Conservation (phyloP, 2,329 filamentous ascomycete species). For the Hymenoscyphus albidus region DNA sequence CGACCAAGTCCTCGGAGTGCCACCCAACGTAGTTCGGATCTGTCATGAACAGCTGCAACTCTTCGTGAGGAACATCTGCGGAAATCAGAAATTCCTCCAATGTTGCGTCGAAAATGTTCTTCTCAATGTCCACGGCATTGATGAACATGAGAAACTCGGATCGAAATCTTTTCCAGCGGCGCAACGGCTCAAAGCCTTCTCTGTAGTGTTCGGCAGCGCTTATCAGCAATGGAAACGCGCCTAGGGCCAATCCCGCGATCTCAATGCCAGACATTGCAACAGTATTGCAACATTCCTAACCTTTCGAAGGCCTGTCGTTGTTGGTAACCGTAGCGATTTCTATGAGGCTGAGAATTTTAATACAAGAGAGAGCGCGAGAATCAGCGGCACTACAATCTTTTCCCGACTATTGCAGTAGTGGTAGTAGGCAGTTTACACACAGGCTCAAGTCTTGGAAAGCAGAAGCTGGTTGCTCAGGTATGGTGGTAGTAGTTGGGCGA, state of each 20-base stretch:
- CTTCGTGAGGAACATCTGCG: slow-evolving; percentile 24
- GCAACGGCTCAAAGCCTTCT: slow-evolving; percentile 27
- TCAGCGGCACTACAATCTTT: background rate
- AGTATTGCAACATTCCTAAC: background rate
- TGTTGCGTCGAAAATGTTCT: slow-evolving; percentile 22
- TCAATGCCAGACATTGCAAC: slow-evolving; percentile 26
- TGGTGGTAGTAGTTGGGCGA: background rate
- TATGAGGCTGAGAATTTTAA: background rate
- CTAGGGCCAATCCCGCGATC: slow-evolving; percentile 25
- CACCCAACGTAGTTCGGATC: slow-evolving; percentile 24
- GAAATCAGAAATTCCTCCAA: slow-evolving; percentile 24
- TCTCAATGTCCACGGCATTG: slow-evolving; percentile 23
- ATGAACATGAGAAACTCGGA: slow-evolving; percentile 26
- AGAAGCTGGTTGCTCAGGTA: background rate
- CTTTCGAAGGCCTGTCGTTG: background rate
- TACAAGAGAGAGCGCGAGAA: background rate
- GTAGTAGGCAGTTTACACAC: too few species aligned
- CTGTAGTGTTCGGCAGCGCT: slow-evolving; percentile 27
- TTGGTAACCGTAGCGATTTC: background rate
- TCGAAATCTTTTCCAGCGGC: slow-evolving; percentile 27
- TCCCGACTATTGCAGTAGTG: background rate
- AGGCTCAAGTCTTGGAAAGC: background rate
- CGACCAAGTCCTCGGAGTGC: slow-evolving; percentile 19
- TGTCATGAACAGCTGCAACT: slow-evolving; percentile 22
- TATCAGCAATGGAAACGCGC: slow-evolving; percentile 25